phyloP scores from a whole-genome alignment of 768 basidiomycete genomes.

The Xerocomus potaroensis region DNA sequence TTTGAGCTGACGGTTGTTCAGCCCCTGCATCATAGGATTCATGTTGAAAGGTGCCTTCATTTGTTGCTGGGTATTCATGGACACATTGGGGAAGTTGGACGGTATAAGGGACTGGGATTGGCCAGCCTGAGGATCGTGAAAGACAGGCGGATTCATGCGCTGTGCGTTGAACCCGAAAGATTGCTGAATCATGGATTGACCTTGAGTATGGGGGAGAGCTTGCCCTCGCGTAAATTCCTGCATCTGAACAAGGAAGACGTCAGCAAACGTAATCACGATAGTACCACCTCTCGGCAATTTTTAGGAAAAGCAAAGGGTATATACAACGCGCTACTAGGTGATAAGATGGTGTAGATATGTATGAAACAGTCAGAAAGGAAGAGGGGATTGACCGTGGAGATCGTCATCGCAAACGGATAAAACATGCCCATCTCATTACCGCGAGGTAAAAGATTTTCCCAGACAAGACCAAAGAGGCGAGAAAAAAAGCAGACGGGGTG shows the following conservation, averaged over 20 bases:
- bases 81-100: conserved; percentile 37
- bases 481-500: conserved; percentile 11
- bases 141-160: conserved; percentile 35
- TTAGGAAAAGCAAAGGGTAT: not conserved
- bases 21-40: conserved; percentile 37
- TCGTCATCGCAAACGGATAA: conserved; percentile 12
- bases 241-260: conserved; percentile 35
- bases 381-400: conserved; percentile 18
- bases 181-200: conserved; percentile 39
- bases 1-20: conserved; percentile 37
- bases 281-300: conserved; percentile 2
- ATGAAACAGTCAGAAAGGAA: conserved; percentile 7
- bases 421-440: conserved; percentile 12
- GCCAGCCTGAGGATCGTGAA: conserved; percentile 34
- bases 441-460: conserved; percentile 14
- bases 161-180: conserved; percentile 36
- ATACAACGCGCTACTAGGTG: conserved; percentile 2
- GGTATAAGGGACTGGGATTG: conserved; percentile 31
- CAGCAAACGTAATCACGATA: conserved; percentile 19
- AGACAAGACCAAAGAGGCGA: conserved; percentile 6
- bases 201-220: conserved; percentile 37
- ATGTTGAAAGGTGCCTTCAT: conserved; percentile 30
- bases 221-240: conserved; percentile 43
- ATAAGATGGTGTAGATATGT: conserved; percentile 17
- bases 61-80: conserved; percentile 34